phyloP scores from a whole-genome alignment of 306 rosid species.

The Hippophae gyantsensis region DNA sequence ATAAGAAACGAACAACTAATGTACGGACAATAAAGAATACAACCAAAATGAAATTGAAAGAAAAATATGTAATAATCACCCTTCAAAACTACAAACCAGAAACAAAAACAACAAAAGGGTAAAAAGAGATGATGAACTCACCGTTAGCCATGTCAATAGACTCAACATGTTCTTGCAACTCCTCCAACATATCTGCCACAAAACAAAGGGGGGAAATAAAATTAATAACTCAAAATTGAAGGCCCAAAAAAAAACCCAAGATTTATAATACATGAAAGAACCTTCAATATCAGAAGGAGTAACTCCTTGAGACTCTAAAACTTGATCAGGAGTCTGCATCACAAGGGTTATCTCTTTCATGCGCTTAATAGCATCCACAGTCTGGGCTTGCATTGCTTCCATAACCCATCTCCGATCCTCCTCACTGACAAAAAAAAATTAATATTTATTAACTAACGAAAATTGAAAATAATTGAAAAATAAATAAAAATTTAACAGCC shows the following conservation, averaged over 20 bases:
- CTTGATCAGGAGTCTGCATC: constrained; percentile 81
- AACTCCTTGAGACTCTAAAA: constrained; percentile 79
- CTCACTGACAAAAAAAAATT: constrained; percentile 36
- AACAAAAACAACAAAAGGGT: constrained; percentile 1
- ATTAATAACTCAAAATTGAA: neutral
- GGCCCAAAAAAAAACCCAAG: neutral
- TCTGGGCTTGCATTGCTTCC: constrained; percentile 91
- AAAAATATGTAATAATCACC: too few relatives aligned
- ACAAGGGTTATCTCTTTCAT: constrained; percentile 90
- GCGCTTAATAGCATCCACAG: constrained; percentile 67
- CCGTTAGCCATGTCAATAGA: constrained; percentile 97
- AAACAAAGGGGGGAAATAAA: neutral
- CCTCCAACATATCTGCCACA: constrained; percentile 69
- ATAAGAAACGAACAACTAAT: too few relatives aligned
- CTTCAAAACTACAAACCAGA: too few relatives aligned
- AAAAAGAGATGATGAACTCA: constrained; percentile 11
- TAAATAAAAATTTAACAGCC: neutral
- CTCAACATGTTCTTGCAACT: constrained; percentile 92
- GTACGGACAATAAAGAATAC: too few relatives aligned
- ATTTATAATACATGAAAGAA: neutral
- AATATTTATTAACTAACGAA: neutral
- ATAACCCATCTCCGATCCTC: constrained; percentile 83
- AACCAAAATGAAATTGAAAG: too few relatives aligned
- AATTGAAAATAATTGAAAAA: neutral
- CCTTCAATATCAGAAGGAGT: constrained; percentile 71